Base-by-base conservation (phyloP, 305 asterid species). In the Fraxinus xanthoxyloides region DNA sequence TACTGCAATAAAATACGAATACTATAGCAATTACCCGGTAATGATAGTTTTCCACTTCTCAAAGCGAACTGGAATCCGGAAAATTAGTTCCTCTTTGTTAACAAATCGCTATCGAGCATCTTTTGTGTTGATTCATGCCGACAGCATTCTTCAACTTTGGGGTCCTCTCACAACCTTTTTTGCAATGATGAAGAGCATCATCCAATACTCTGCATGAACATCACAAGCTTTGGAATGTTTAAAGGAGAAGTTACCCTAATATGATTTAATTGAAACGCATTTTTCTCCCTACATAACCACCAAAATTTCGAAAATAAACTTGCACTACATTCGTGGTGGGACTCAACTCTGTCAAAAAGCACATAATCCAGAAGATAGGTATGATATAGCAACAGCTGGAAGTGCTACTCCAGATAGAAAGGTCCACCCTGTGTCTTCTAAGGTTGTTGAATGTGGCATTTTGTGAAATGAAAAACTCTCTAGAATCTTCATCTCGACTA, bases 111-210 rank as follows among this genome's bases (percentile, higher is more conserved):
- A 80, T 91, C 93, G 83, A 72, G 87, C 89, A 77, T 86, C 89
- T 86, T 81, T 85, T 80, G 88, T 67, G 81, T 85, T 46, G 87
- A 70, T 87, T 85, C 86, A 77, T 84, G 88, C 89, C 85, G 87
- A 90, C 91, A 86, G 82, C 84, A 65, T 82, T 74, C 84, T 82
- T 87, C 88, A 78, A 82, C 87, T 87, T 85, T 84, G 91, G 75
- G 92, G 93, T 88, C 92, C 90, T 90, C 89, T 72, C 78, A 35
- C 72, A 75, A 83, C 89, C 86, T 89, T 92, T 91, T 89, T 70
- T 79, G 69, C 90, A 89, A 84, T 85, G 85, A 92, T 89, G 88
- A 84, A 75, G 83, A 82, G 86, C 90, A 87, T 85, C 89, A 87
- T 80, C 89, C 86, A 78, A 82, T 77, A 80, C 85, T 76, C 86